These are phyloP conservation scores for Melanogaster broomeanus DNA, from an alignment of 768 basidiomycete species.

Conservation along the genomic window DNA sequence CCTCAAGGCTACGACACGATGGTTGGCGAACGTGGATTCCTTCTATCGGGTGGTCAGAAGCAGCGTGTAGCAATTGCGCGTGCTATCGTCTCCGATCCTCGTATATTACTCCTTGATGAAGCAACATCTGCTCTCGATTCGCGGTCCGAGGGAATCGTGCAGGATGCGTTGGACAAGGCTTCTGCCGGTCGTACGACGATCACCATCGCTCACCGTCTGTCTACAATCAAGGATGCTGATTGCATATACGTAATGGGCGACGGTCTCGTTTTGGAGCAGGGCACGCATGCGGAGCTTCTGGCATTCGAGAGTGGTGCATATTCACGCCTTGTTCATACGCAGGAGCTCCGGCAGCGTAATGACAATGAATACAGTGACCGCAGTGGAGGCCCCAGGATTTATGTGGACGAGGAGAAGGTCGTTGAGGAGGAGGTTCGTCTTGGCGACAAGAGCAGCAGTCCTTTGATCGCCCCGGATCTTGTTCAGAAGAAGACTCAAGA, in stretches of 20 bases:
- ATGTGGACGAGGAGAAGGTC: conserved; percentile 56
- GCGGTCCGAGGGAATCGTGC: conserved; percentile 84
- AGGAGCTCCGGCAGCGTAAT: conserved; percentile 71
- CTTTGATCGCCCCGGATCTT: conserved; percentile 71
- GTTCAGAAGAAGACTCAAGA: conserved; percentile 48
- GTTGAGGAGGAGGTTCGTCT: conserved; percentile 64
- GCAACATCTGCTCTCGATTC: conserved; percentile 90
- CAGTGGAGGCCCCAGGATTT: conserved; percentile 19
- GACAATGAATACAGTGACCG: no score
- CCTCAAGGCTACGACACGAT: conserved; percentile 85
- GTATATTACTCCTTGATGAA: conserved; percentile 86
- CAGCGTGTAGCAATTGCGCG: conserved; percentile 89
- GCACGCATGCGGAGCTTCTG: conserved; percentile 75
- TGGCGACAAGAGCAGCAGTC: conserved; percentile 37
- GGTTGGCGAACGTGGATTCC: conserved; percentile 87
- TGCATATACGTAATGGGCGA: conserved; percentile 89
- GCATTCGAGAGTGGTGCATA: conserved; percentile 65
- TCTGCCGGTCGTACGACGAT: conserved; percentile 76
- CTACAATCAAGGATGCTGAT: conserved; percentile 85
- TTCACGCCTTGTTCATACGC: conserved; percentile 72
- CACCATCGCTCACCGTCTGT: conserved; percentile 78
- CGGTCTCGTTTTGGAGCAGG: conserved; percentile 77
- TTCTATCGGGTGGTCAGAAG: conserved; percentile 85
- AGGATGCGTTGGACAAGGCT: conserved; percentile 89
- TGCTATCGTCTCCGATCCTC: conserved; percentile 86